A percentile compares a stretch with the other conserved stretches of the same genome.
These are phyloP conservation scores for Naganishia liquefaciens DNA, from an alignment of 1,284 basidiomycete species.

Conservation along the genomic window DNA sequence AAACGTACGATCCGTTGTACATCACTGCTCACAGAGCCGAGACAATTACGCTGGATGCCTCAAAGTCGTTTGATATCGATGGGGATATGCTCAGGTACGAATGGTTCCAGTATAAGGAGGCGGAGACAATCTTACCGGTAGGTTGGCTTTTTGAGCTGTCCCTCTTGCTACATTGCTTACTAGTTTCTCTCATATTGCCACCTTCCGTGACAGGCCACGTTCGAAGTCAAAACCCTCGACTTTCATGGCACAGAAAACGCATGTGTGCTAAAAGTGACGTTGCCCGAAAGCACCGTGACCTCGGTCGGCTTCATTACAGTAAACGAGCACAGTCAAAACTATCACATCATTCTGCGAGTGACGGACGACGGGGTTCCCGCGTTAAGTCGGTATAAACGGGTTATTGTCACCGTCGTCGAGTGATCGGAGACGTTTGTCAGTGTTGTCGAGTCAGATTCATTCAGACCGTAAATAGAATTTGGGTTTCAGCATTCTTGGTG, in stretches of 20 bases:
- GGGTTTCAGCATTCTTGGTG: too few species aligned
- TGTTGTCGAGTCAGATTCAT: too few species aligned
- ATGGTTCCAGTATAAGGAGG: slow-evolving; percentile 38
- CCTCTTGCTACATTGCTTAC: too few species aligned
- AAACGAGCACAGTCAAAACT: slow-evolving; percentile 27
- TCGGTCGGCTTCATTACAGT: slow-evolving; percentile 4
- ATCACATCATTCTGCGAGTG: slow-evolving; percentile 35
- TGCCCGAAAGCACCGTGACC: slow-evolving; percentile 25
- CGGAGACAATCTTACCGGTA: slow-evolving; percentile 23
- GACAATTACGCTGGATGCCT: slow-evolving; percentile 33
- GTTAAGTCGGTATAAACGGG: slow-evolving; percentile 32
- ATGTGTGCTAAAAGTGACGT: slow-evolving; percentile 23
- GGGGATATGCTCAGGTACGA: slow-evolving; percentile 29
- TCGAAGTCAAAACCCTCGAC: slow-evolving; percentile 32
- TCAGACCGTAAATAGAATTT: too few species aligned
- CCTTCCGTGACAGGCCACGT: slow-evolving; percentile 4
- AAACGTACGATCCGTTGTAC: slow-evolving; percentile 16
- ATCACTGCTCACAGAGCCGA: slow-evolving; percentile 1
- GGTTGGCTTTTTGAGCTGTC: not conserved
- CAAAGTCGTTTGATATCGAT: slow-evolving; percentile 17
- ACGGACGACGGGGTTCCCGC: slow-evolving; percentile 28
- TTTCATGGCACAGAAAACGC: slow-evolving; percentile 23
- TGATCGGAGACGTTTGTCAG: not conserved
- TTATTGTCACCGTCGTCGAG: slow-evolving; percentile 28
- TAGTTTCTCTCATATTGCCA: not conserved